Conservation (phyloP, 306 rosid species). For the Coriaria nepalensis region DNA sequence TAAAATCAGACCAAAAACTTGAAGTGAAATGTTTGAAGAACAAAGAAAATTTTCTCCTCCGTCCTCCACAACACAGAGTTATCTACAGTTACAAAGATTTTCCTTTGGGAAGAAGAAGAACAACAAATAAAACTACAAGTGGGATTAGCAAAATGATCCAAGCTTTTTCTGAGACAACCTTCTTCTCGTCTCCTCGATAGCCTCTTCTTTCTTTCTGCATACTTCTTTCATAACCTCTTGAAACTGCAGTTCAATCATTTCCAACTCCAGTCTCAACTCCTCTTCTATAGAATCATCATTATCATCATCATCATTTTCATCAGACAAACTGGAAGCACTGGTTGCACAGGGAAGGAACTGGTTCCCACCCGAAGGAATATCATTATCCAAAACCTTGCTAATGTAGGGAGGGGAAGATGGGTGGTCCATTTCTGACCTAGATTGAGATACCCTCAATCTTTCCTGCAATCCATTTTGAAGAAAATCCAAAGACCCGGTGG, state of each 20-base stretch:
- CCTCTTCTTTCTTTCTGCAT: constrained; percentile 19
- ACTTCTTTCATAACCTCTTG: constrained; percentile 27
- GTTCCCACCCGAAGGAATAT: neutral
- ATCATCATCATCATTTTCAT: constrained; percentile 3
- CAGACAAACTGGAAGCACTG: constrained; percentile 13
- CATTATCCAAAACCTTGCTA: constrained; percentile 10
- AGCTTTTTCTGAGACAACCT: constrained; percentile 24
- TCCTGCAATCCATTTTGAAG: too few relatives aligned
- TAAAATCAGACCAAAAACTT: too few relatives aligned
- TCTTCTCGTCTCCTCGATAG: constrained; percentile 31
- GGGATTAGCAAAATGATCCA: constrained; percentile 11
- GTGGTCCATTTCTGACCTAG: constrained; percentile 3
- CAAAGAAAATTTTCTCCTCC: too few relatives aligned
- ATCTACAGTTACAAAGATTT: constrained; percentile 2
- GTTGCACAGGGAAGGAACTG: constrained; percentile 4
- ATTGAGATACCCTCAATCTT: too few relatives aligned
- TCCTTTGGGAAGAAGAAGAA: neutral
- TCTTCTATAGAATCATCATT: neutral
- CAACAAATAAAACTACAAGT: neutral
- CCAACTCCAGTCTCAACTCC: constrained; percentile 31
- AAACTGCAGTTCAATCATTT: constrained; percentile 32
- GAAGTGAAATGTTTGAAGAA: too few relatives aligned
- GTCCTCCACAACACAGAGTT: neutral
- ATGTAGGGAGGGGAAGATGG: neutral
- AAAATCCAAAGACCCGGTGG: constrained; percentile 13